Percentiles rank a stretch among this genome's conserved stretches.
Conservation (phyloP, 2,329 filamentous ascomycete species). For the Hysterium pulicare region DNA sequence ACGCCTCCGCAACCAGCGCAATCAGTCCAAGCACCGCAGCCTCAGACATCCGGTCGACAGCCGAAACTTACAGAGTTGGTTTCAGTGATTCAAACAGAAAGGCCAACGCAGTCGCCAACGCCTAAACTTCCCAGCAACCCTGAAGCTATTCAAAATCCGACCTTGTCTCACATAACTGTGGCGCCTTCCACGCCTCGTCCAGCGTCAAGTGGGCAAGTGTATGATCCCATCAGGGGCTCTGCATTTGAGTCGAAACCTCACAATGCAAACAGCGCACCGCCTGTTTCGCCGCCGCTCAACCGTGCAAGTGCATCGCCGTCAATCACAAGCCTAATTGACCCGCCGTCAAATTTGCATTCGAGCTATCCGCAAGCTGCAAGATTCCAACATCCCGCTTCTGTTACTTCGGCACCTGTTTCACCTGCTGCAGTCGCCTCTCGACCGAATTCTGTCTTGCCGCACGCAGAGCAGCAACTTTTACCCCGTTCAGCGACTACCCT, state of each 20-base stretch:
- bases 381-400: constrained; percentile 32
- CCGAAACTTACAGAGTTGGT: constrained; percentile 22
- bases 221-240: constrained; percentile 78
- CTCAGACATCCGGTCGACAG: constrained; percentile 11
- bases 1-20: constrained; percentile 4
- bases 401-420: constrained; percentile 40
- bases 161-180: constrained; percentile 39
- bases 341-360: constrained; percentile 45
- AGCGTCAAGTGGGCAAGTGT: constrained; percentile 73
- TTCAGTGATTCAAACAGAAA: constrained; percentile 22
- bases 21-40: constrained; percentile 18
- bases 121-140: constrained; percentile 39
- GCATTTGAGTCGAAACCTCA: constrained; percentile 40
- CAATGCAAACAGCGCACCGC: constrained; percentile 42
- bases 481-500: constrained; percentile 16
- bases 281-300: constrained; percentile 54
- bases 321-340: constrained; percentile 85
- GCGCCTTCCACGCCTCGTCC: constrained; percentile 49
- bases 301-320: constrained; percentile 87
- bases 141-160: constrained; percentile 36
- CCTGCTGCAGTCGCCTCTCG: constrained; percentile 32
- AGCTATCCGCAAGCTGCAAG: constrained; percentile 31
- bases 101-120: constrained; percentile 11
- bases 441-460: constrained; percentile 25
- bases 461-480: constrained; percentile 15